phyloP scores from a whole-genome alignment of 1,284 basidiomycete species.

The Hymenochaete sp. region DNA sequence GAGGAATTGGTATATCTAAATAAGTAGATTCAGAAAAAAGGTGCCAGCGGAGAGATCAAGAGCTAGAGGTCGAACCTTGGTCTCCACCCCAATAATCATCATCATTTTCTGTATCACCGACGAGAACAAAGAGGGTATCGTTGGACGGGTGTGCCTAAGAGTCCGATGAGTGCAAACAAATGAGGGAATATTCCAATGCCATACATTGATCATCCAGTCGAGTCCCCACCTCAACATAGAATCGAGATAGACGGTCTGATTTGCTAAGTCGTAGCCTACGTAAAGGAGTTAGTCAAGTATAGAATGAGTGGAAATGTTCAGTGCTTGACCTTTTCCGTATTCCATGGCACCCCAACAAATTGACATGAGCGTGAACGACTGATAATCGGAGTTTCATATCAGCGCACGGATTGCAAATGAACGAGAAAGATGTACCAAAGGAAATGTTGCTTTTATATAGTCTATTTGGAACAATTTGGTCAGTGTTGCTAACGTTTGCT shows the following conservation, averaged over 20 bases:
- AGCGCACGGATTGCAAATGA: neutral
- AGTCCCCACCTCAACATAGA: slow-evolving; percentile 82
- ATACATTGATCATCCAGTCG: slow-evolving; percentile 83
- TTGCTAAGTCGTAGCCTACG: slow-evolving; percentile 69
- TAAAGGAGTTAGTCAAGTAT: neutral
- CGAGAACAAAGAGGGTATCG: slow-evolving; percentile 70
- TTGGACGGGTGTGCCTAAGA: slow-evolving; percentile 69
- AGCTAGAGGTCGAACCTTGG: no score
- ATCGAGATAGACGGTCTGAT: slow-evolving; percentile 85
- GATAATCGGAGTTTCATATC: neutral
- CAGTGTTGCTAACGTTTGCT: neutral
- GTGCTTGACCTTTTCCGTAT: slow-evolving; percentile 62
- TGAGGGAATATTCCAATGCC: neutral
- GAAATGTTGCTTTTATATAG: slow-evolving; percentile 82
- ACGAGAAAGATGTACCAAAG: slow-evolving; percentile 41
- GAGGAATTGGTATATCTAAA: slow-evolving; percentile 29
- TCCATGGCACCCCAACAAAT: slow-evolving; percentile 84
- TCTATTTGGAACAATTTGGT: slow-evolving; percentile 34
- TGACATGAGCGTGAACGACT: slow-evolving; percentile 63
- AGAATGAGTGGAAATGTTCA: neutral
- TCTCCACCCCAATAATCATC: slow-evolving; percentile 89
- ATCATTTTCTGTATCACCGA: slow-evolving; percentile 59
- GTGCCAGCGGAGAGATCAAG: slow-evolving; percentile 71
- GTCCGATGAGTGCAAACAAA: neutral
- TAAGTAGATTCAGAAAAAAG: slow-evolving; percentile 70